These are phyloP conservation scores for Haematococcus lacustris DNA, from an alignment of 139 green algal species.

Conservation along the genomic window DNA sequence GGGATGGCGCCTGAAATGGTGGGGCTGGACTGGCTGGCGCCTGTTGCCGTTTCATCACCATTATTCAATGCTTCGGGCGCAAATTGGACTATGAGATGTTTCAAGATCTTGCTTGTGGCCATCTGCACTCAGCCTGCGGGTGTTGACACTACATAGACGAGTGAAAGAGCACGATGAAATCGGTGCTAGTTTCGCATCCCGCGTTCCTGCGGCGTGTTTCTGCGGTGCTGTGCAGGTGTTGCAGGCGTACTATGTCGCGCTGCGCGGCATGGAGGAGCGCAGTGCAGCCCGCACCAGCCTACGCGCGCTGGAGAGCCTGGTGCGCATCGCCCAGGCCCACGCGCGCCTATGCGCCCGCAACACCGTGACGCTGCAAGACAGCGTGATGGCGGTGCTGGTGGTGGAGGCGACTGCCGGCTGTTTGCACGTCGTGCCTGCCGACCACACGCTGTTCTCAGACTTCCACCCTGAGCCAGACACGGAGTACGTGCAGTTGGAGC, in stretches of 20 bases:
- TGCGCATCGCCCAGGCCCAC: slow-evolving; percentile 82
- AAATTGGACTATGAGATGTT: too few species aligned
- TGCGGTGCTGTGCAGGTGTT: slow-evolving; percentile 35
- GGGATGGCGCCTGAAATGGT: too few species aligned
- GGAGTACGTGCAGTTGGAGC: not conserved
- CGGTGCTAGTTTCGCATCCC: not conserved
- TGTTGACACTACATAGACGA: not conserved
- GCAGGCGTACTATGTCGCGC: slow-evolving; percentile 65
- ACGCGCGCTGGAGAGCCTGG: slow-evolving; percentile 78
- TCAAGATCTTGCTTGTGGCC: not conserved
- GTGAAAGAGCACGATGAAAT: not conserved
- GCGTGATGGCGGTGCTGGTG: slow-evolving; percentile 52
- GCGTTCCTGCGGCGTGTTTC: not conserved
- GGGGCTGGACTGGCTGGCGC: too few species aligned
- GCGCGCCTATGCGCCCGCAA: slow-evolving; percentile 61
- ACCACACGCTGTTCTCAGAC: not conserved
- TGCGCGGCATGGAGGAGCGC: slow-evolving; percentile 32
- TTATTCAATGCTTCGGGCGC: slow-evolving; percentile 1
- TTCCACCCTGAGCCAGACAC: not conserved
- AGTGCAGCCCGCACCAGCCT: slow-evolving; percentile 53
- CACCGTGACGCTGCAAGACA: slow-evolving; percentile 50
- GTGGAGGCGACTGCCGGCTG: slow-evolving; percentile 24
- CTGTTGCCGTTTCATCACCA: too few species aligned
- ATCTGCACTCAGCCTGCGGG: not conserved
- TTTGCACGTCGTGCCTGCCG: not conserved